phyloP scores from a whole-genome alignment of 2,329 filamentous ascomycete genomes.

The Ramichloridium luteum region DNA sequence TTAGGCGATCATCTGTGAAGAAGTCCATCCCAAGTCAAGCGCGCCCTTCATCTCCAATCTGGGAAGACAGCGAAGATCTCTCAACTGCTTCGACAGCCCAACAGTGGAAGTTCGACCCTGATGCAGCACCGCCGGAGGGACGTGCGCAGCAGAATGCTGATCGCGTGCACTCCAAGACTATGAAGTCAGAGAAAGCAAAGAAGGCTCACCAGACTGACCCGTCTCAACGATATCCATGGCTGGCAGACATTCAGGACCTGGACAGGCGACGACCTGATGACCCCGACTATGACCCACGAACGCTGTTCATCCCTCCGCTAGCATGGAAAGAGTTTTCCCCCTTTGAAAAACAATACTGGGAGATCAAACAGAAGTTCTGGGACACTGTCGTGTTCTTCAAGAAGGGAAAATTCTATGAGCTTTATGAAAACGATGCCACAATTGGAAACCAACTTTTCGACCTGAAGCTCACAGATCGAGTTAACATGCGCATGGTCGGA shows the following conservation, averaged over 20 bases:
- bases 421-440: slow-evolving; percentile 95
- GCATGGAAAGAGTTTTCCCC: slow-evolving; percentile 77
- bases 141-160: slow-evolving; percentile 26
- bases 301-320: slow-evolving; percentile 73
- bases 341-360: slow-evolving; percentile 98
- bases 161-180: slow-evolving; percentile 19
- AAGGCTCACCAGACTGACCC: slow-evolving; percentile 76
- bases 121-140: slow-evolving; percentile 41
- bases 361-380: slow-evolving; percentile 97
- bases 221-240: slow-evolving; percentile 78
- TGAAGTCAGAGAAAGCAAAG: slow-evolving; percentile 27
- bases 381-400: slow-evolving; percentile 99
- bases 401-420: slow-evolving; percentile 97
- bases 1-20: slow-evolving; percentile 40
- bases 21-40: slow-evolving; percentile 13
- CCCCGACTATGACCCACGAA: slow-evolving; percentile 81
- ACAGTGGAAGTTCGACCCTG: slow-evolving; percentile 67
- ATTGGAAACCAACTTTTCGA: slow-evolving; percentile 95
- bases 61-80: slow-evolving; percentile 40
- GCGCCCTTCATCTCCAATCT: slow-evolving; percentile 36
- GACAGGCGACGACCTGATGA: slow-evolving; percentile 67
- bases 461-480: slow-evolving; percentile 89
- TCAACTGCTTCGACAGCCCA: slow-evolving; percentile 56
- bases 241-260: slow-evolving; percentile 73
- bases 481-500: slow-evolving; percentile 99